Conservation (phyloP, 1,284 basidiomycete species). For the Lentinula novae-zelandiae region DNA sequence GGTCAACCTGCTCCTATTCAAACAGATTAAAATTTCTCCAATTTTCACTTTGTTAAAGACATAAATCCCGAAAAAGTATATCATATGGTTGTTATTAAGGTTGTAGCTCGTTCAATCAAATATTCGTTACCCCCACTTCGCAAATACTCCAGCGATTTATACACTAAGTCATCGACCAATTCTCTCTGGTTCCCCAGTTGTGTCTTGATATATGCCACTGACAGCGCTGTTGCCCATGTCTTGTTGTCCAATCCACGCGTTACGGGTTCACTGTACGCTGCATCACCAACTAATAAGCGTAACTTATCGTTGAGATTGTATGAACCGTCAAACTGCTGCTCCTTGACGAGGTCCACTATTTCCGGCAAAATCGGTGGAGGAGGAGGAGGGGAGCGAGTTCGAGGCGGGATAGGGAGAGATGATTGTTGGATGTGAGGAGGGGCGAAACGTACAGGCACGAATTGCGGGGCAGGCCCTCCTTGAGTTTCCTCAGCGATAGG, state of each 20-base stretch:
- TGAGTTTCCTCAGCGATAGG: constrained; percentile 19
- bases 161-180: constrained; percentile 23
- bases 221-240: constrained; percentile 27
- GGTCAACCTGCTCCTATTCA: constrained; percentile 63
- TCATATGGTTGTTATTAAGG: not conserved
- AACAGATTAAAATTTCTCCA: constrained; percentile 30
- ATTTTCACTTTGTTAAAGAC: not conserved
- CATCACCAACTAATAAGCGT: constrained; percentile 24
- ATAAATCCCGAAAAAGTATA: not conserved
- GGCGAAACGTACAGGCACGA: constrained; percentile 20
- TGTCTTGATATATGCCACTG: constrained; percentile 25
- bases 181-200: constrained; percentile 21
- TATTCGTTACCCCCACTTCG: not conserved
- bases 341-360: constrained; percentile 30
- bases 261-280: constrained; percentile 21
- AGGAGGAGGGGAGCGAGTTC: not conserved
- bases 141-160: constrained; percentile 26
- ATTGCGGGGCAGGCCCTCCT: constrained; percentile 28
- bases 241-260: constrained; percentile 14
- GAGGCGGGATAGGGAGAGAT: not conserved
- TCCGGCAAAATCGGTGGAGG: constrained; percentile 14
- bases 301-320: constrained; percentile 31
- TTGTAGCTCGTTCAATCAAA: not conserved
- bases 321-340: constrained; percentile 46
- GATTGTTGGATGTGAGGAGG: constrained; percentile 6